These are phyloP conservation scores for Caulochytrium protostelioides DNA, from an alignment of 371 early-diverging fungal species.

Conservation along the genomic window DNA sequence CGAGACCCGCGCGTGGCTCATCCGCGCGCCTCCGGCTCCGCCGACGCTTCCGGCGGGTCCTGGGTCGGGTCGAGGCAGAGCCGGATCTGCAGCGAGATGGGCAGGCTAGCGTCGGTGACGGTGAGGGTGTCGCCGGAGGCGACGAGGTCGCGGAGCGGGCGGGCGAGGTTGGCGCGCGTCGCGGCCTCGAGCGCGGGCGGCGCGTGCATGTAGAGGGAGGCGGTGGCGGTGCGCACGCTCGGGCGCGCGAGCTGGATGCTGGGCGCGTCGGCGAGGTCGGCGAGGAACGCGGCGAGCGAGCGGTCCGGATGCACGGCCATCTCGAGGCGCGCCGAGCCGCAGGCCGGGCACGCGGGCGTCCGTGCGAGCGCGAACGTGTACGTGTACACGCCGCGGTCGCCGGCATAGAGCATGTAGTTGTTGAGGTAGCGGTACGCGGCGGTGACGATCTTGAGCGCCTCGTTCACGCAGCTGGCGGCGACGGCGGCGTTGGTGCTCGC, in stretches of 20 bases:
- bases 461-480: constrained; percentile 58
- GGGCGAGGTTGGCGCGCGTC: constrained; percentile 46
- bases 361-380: constrained; percentile 66
- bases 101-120: constrained; percentile 51
- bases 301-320: background rate
- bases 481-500: constrained; percentile 54
- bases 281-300: background rate
- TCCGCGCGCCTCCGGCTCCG: too few species aligned
- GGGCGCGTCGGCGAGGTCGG: constrained; percentile 7
- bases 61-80: too few species aligned
- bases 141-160: constrained; percentile 35
- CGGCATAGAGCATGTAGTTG: constrained; percentile 91
- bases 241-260: constrained; percentile 60
- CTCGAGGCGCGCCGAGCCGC: constrained; percentile 27
- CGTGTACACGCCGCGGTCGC: constrained; percentile 71
- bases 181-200: constrained; percentile 44
- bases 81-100: too few species aligned
- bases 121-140: constrained; percentile 33
- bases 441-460: constrained; percentile 79
- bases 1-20: too few species aligned
- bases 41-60: too few species aligned
- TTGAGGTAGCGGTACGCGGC: constrained; percentile 45
- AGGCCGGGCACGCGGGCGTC: constrained; percentile 75
- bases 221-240: constrained; percentile 33
- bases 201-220: constrained; percentile 56